Conservation (phyloP, 1,139 yeast species). For the Suhomyces coccinellae region DNA sequence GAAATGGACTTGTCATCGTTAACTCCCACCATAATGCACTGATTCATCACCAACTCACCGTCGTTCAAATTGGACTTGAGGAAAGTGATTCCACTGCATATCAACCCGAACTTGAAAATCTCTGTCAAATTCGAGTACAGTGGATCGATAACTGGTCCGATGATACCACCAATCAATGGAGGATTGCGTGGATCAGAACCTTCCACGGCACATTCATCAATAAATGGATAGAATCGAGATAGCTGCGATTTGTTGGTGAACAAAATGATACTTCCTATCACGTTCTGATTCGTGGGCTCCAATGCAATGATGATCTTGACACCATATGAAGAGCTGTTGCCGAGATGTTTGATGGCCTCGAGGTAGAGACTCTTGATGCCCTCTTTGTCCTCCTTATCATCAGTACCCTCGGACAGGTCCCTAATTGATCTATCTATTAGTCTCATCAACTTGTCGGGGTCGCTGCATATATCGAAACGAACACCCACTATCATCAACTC, state of each 20-base stretch:
- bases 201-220: constrained; percentile 32
- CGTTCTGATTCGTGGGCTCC: constrained; percentile 54
- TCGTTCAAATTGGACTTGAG: constrained; percentile 42
- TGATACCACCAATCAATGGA: constrained; percentile 51
- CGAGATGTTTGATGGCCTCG: constrained; percentile 23
- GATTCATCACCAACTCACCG: constrained; percentile 27
- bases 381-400: constrained; percentile 16
- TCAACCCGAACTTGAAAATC: constrained; percentile 56
- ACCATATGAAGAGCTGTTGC: constrained; percentile 25
- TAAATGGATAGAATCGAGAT: constrained; percentile 54
- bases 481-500: constrained; percentile 63
- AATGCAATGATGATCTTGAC: constrained; percentile 56
- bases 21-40: constrained; percentile 44
- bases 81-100: constrained; percentile 59
- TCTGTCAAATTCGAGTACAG: constrained; percentile 55
- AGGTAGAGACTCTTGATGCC: constrained; percentile 20
- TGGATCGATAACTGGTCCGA: constrained; percentile 59
- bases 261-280: constrained; percentile 56
- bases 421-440: constrained; percentile 28
- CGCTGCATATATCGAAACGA: constrained; percentile 54
- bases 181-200: constrained; percentile 5
- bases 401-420: constrained; percentile 7
- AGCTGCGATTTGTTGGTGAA: constrained; percentile 51
- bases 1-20: constrained; percentile 35
- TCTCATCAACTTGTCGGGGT: constrained; percentile 39